These are phyloP conservation scores for Nothomitra cinnamomea DNA, from an alignment of 2,329 filamentous ascomycete species.

Conservation along the genomic window DNA sequence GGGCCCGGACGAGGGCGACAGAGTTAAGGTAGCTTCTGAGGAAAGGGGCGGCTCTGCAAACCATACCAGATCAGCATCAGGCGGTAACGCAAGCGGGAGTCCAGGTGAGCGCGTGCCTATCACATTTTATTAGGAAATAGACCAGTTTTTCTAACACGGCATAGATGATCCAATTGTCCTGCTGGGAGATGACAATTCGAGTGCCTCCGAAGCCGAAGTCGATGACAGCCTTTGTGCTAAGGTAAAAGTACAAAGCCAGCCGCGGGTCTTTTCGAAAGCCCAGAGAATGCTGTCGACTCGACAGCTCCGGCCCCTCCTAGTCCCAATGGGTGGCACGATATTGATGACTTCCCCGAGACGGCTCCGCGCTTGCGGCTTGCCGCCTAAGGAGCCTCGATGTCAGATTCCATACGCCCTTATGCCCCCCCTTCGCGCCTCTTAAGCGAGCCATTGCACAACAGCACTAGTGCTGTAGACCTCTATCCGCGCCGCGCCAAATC, in stretches of 20 bases:
- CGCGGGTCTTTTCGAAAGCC: neutral
- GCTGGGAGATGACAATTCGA: neutral
- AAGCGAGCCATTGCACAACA: neutral
- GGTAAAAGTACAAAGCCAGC: neutral
- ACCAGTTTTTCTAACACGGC: neutral
- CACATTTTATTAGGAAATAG: neutral
- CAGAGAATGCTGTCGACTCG: neutral
- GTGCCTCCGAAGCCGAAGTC: conserved; percentile 1
- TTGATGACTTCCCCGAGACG: neutral
- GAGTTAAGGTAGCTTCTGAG: too few species aligned
- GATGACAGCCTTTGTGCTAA: neutral
- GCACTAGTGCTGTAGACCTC: conserved; percentile 6
- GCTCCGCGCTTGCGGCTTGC: neutral
- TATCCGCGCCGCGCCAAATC: conserved; percentile 8
- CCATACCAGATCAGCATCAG: too few species aligned
- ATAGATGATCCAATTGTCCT: neutral
- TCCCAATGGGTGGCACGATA: neutral
- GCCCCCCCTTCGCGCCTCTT: neutral
- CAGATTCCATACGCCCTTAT: neutral
- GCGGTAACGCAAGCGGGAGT: neutral
- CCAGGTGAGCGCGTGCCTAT: neutral
- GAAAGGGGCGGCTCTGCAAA: too few species aligned
- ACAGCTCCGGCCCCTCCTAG: neutral
- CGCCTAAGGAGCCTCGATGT: neutral
- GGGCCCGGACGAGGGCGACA: too few species aligned